Evolutionary conservation across 164 flowering plant genomes (phyloP), one percentile per base, ranked within the genome.

Genomic region (Nelumbo lutea): DNA sequence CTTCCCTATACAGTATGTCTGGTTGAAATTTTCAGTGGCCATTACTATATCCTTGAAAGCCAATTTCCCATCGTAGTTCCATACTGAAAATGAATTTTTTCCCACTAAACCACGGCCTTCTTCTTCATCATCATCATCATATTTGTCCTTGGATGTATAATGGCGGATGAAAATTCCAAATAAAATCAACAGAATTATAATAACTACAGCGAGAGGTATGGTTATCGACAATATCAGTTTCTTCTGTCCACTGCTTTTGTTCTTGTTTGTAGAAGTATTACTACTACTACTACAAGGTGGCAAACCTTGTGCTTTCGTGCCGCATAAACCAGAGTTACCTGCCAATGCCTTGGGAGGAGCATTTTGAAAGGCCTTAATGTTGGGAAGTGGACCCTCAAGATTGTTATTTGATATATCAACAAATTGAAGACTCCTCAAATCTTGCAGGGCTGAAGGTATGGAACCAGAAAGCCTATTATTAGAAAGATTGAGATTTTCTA

Each of bases 251-350:
- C 61, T 72, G 61, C 44, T 73, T 66, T 53, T 72, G 42, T 39
- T 47, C 39, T 42, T 15, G 46, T 8, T 14, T 13, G 3, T 65
- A 27, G 69, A 56, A 42, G 58, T 3, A 7, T 55, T 2, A 14
- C 7, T 38, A 46, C 51, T 38, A 46, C 51, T 11, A 8, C 38
- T 43, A 58, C 80, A 77, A 41, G 41, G 59, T 8, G 11, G 63
- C 44, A 77, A 65, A 40, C 70, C 75, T 13, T 58, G 60, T 44
- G 43, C 42, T 13, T 58, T 59, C 53, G 65, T 42, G 11, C 80
- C 68, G 65, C 80, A 77, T 9, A 77, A 56, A 60, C 64, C 70
- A 27, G 72, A 42, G 50, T 78, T 78, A 42, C 81, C 81, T 4
- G 10, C 46, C n/a, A 72, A 66, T 41, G 73, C 73, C 47, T 65